Evolutionary conservation across 140 eudicot species (phyloP).

Genomic region (Anethum foeniculum): DNA sequence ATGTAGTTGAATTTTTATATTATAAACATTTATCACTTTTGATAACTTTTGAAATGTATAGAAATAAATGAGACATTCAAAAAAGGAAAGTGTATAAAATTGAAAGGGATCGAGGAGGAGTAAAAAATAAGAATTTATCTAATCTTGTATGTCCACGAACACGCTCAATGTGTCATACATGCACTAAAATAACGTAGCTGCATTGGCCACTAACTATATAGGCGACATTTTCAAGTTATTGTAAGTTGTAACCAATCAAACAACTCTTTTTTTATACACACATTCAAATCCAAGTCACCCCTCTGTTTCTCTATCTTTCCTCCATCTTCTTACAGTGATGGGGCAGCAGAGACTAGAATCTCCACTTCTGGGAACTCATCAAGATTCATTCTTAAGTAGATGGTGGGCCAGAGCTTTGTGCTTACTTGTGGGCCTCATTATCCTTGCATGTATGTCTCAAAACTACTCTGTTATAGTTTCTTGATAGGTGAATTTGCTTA

Average conservation of each 20-base stretch:
- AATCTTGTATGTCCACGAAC: neutral
- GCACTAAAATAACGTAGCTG: neutral
- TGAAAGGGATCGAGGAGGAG: neutral
- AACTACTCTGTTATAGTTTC: neutral
- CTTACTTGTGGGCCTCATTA: slow-evolving; percentile 24
- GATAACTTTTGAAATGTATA: too few species aligned
- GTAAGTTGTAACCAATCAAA: neutral
- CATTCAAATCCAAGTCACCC: neutral
- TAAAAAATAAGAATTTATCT: neutral
- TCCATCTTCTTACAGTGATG: slow-evolving; percentile 19
- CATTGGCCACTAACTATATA: neutral
- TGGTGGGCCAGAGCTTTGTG: slow-evolving; percentile 28
- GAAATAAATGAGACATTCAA: too few species aligned
- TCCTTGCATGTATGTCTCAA: slow-evolving; percentile 28
- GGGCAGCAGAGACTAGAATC: slow-evolving; percentile 20
- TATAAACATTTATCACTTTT: too few species aligned
- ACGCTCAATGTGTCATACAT: neutral
- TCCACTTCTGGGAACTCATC: slow-evolving; percentile 26
- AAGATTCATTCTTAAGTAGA: slow-evolving; percentile 9
- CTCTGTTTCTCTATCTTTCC: neutral
- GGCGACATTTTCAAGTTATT: neutral
- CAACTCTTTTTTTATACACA: neutral
- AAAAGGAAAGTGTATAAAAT: too few species aligned
- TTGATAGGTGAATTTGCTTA: neutral
- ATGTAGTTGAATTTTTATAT: too few species aligned